phyloP scores from a whole-genome alignment of 1,139 yeast genomes.

The Pichia inconspicua region DNA sequence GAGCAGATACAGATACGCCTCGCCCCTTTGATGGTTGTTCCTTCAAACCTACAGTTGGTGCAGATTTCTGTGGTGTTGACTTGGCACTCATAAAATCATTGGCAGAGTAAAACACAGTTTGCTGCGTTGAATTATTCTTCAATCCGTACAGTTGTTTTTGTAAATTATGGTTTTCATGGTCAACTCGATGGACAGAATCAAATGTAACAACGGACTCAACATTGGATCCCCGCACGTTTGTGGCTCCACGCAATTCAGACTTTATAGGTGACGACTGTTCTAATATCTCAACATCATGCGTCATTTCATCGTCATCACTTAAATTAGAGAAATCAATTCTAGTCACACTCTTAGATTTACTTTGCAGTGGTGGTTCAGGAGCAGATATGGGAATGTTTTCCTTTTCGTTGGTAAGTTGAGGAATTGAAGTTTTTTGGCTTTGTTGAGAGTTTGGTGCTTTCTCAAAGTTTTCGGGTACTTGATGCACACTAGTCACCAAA shows the following conservation, averaged over 20 bases:
- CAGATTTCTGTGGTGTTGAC: not conserved
- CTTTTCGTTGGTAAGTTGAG: not conserved
- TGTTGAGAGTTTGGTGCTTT: too few species aligned
- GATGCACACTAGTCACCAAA: too few species aligned
- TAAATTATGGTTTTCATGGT: slow-evolving; percentile 1
- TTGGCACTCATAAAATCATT: slow-evolving; percentile 7
- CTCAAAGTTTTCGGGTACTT: too few species aligned
- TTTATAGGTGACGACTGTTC: not conserved
- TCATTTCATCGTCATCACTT: not conserved
- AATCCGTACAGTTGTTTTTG: slow-evolving; percentile 10
- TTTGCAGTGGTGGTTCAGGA: not conserved
- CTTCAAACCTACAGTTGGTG: not conserved
- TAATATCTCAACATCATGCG: not conserved
- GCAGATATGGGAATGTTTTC: not conserved
- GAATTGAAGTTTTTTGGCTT: too few species aligned
- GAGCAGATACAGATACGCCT: not conserved
- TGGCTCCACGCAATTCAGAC: not conserved
- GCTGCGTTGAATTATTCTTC: slow-evolving; percentile 13
- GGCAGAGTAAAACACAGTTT: slow-evolving; percentile 15
- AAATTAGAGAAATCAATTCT: slow-evolving; percentile 8
- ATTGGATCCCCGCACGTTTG: slow-evolving; percentile 2
- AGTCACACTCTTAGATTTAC: slow-evolving; percentile 1
- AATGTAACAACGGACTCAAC: slow-evolving; percentile 11
- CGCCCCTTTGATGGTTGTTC: not conserved
- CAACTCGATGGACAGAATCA: slow-evolving; percentile 2